Base-by-base conservation (phyloP, 768 basidiomycete species). In the Russula sp. region DNA sequence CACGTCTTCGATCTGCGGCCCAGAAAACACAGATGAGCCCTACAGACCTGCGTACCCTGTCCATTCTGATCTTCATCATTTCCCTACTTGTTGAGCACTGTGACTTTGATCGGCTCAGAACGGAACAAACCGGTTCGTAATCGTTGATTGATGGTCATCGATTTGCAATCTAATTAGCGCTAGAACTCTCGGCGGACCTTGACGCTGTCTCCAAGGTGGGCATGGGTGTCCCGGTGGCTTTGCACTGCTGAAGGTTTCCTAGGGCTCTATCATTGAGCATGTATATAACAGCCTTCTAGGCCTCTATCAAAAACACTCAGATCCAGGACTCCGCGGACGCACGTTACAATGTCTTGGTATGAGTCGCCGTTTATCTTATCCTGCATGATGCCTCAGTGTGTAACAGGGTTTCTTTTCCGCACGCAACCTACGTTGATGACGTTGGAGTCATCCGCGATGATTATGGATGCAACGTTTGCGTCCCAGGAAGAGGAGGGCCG, bases 361-460 rank as follows among this genome's bases (percentile, higher is more conserved):
- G 82, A 16, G 38, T 34, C 40, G 16, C n/a, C 5, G 16, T 18
- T 40, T 28, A n/a, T 24, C 42, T 34, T 1, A 53, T 44, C 20
- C 20, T 48, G 59, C 8, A 55, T 67, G 26, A 52, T 34, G 22
- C 14, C 65, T 65, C 5, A n/a, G 18, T 57, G 34, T 18, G 38
- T 8, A 22, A 7, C 65, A 93, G 94, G 96, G 13, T 97, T 91
- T 74, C 76, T 99, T 6, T 98, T 94, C 78, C 87, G 93, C 28
- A 87, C 94, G 5, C 90, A 95, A 69, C 96, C 97, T 2, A 88
- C 88, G 0, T 76, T 98, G 63, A 94, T 99, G 87, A 91, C 90
- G 0, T 76, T 88, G 68, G 87, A 89, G 5, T 77, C 81, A 14
- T 94, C 94, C 1, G 83, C 90, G 0, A 77, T 74, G 24, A 88